phyloP scores from a whole-genome alignment of 2,329 filamentous ascomycete genomes.

The Plenodomus biglobosus region DNA sequence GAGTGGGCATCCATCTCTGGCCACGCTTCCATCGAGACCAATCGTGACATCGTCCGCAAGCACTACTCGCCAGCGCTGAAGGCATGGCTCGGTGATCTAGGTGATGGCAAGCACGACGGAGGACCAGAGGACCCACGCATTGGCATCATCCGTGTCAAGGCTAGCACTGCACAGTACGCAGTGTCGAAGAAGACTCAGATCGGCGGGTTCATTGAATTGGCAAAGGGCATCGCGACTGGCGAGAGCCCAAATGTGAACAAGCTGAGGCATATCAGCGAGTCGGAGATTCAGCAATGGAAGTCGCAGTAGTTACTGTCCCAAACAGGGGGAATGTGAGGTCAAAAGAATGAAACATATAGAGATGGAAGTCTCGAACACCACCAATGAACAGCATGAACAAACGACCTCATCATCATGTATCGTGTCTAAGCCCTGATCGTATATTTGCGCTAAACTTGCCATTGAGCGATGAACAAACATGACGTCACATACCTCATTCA shows the following conservation, averaged over 20 bases:
- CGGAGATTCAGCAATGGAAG: constrained; percentile 41
- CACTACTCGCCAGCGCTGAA: constrained; percentile 70
- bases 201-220: constrained; percentile 67
- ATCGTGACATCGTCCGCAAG: constrained; percentile 68
- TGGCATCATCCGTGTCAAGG: constrained; percentile 75
- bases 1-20: constrained; percentile 90
- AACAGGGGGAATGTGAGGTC: not conserved
- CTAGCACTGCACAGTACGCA: constrained; percentile 72
- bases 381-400: no score
- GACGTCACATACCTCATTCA: constrained; percentile 15
- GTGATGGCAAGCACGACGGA: constrained; percentile 78
- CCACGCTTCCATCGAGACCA: constrained; percentile 66
- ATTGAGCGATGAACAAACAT: not conserved
- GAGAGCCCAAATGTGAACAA: constrained; percentile 72
- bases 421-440: not conserved
- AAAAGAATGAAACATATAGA: not conserved
- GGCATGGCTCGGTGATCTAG: constrained; percentile 81
- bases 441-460: not conserved
- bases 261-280: constrained; percentile 69
- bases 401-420: not conserved
- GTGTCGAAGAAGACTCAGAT: constrained; percentile 64
- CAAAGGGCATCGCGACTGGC: constrained; percentile 73
- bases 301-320: constrained; percentile 26
- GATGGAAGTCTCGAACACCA: no score
- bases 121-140: constrained; percentile 80